These are phyloP conservation scores for Wickerhamomyces pijperi DNA, from an alignment of 805 yeast species.

Conservation along the genomic window DNA sequence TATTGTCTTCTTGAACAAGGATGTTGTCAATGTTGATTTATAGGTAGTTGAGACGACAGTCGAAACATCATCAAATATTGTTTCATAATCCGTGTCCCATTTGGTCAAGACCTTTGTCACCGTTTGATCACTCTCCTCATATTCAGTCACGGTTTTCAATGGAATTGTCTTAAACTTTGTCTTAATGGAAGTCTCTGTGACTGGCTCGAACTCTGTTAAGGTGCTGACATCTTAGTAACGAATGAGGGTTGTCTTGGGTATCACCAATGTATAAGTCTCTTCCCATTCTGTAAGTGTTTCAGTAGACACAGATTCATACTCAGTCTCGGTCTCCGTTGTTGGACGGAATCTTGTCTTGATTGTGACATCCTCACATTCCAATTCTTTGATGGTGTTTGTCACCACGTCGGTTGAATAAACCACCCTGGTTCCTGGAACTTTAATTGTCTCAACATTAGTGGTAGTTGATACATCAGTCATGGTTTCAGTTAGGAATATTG, in stretches of 20 bases:
- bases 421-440: constrained; percentile 1
- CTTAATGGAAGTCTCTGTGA: constrained; percentile 5
- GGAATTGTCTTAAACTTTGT: constrained; percentile 12
- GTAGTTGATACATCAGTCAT: background rate
- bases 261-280: constrained; percentile 9
- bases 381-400: constrained; percentile 16
- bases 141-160: constrained; percentile 16
- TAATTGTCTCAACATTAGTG: background rate
- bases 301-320: constrained; percentile 10
- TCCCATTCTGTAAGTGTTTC: constrained; percentile 8
- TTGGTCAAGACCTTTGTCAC: constrained; percentile 15
- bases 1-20: constrained; percentile 10
- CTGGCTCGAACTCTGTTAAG: constrained; percentile 9
- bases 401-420: constrained; percentile 1
- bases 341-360: constrained; percentile 12
- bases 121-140: constrained; percentile 19
- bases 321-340: constrained; percentile 11
- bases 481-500: constrained; percentile 4
- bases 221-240: constrained; percentile 9
- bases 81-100: constrained; percentile 11
- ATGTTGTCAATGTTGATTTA: constrained; percentile 9
- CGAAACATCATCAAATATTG: constrained; percentile 11
- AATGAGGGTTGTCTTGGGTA: constrained; percentile 12
- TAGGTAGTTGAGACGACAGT: constrained; percentile 7
- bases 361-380: background rate